These are phyloP conservation scores for Aegilops sharonensis DNA, from an alignment of 176 grass and related monocot genomes.

Conservation along the genomic window DNA sequence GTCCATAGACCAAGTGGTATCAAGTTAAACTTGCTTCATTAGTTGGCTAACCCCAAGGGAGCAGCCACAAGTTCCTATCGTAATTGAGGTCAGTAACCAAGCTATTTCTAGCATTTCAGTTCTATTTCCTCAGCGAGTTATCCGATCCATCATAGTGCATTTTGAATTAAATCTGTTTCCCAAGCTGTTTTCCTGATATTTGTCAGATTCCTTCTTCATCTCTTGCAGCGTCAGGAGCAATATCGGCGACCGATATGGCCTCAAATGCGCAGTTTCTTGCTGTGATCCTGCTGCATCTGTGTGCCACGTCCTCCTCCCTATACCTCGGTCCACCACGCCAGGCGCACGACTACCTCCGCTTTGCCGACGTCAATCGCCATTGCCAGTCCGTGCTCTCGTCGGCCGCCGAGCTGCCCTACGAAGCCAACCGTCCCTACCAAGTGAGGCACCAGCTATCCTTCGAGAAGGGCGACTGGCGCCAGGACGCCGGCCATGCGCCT, in stretches of 20 bases:
- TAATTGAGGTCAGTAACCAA: neutral
- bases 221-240: neutral
- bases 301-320: neutral
- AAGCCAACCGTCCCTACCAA: neutral
- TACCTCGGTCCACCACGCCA: neutral
- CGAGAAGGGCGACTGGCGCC: neutral
- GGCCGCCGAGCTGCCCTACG: neutral
- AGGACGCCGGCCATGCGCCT: neutral
- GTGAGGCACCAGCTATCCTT: slow-evolving; percentile 9
- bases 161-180: neutral
- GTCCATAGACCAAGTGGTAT: neutral
- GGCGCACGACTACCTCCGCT: slow-evolving; percentile 8
- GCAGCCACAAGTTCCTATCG: neutral
- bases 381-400: slow-evolving; percentile 16
- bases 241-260: neutral
- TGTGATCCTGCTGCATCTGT: neutral
- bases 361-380: neutral
- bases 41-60: neutral
- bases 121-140: neutral
- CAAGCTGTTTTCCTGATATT: neutral
- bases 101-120: neutral
- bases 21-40: neutral
- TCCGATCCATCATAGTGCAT: neutral
- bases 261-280: neutral
- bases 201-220: neutral